Base-by-base conservation (phyloP, 2,329 filamentous ascomycete species). In the Hymenoscyphus fraxineus region DNA sequence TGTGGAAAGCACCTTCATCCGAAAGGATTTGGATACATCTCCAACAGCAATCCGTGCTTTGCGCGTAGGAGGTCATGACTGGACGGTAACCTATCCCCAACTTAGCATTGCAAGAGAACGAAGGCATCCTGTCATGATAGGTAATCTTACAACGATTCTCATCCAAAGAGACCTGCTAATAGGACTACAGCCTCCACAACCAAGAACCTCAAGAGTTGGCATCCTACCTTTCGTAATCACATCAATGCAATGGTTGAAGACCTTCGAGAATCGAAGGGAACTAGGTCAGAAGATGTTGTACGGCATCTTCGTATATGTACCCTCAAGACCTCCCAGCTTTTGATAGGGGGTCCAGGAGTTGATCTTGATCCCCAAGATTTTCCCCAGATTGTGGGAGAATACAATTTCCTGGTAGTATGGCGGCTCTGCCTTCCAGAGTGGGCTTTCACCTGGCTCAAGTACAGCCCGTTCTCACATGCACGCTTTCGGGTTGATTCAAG, bases 331-430 rank as follows among this genome's bases (percentile, higher is more conserved):
- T 66, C 64, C 15, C 58, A 64, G 35, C 57, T 60, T 56, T 47
- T 66, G 13, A 66, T 66, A 62, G 64, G 19, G 13, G 64, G 64
- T 6, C 61, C 64, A 13, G 39, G 58, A 27, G 32, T 51, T 6
- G 59, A 64, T 15, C 61, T 64, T 15, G 61, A 61, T n/a, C 47
- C 61, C 6, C 22, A 16, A 13, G 39, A 51, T 40, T 66, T 66
- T 41, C 64, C 64, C n/a, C 47, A 66, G n/a, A 32, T 61, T 31
- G 64, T 66, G 6, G 64, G 64, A 16, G 61, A 66, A 41, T 66
- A 66, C 59, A 64, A 66, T 31, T 66, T 66, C 58, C 61, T 66
- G n/a, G 64, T 66, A 22, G 64, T 66, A 10, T 66, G 64, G 64
- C 60, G 64, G 12, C 55, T 66, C 15, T 66, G 64, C 58, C 39